These are phyloP conservation scores for Wickerhamomyces strasburgensis DNA, from an alignment of 805 yeast genomes.

Conservation along the genomic window DNA sequence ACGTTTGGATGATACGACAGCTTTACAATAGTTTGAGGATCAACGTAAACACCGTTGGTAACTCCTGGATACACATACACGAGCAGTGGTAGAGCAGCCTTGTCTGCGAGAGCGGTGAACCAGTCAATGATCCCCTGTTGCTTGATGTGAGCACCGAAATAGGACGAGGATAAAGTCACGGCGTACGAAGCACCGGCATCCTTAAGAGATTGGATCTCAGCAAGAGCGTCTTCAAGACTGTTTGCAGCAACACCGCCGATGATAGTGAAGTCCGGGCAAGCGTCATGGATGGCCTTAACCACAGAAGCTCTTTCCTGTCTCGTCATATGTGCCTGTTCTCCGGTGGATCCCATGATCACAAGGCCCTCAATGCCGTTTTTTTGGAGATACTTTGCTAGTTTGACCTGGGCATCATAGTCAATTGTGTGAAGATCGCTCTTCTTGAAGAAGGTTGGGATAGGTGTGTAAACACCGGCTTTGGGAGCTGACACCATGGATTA, in stretches of 20 bases:
- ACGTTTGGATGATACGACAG: constrained; percentile 36
- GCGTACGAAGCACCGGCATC: constrained; percentile 37
- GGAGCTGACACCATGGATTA: constrained; percentile 23
- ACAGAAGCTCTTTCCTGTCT: constrained; percentile 37
- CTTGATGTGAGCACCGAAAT: constrained; percentile 41
- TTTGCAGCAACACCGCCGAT: constrained; percentile 48
- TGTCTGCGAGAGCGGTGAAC: constrained; percentile 36
- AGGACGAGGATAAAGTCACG: constrained; percentile 40
- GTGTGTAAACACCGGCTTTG: constrained; percentile 44
- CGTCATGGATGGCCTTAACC: constrained; percentile 30
- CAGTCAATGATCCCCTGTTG: constrained; percentile 44
- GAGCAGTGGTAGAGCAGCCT: constrained; percentile 34
- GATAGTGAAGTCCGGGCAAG: constrained; percentile 36
- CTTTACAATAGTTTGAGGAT: constrained; percentile 31
- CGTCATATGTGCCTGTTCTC: constrained; percentile 49
- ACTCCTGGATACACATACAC: constrained; percentile 43
- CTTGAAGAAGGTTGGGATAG: constrained; percentile 51
- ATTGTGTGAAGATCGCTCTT: constrained; percentile 33
- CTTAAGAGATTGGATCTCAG: constrained; percentile 32
- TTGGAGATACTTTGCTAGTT: constrained; percentile 39
- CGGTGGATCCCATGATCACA: constrained; percentile 50
- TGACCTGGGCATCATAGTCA: constrained; percentile 40
- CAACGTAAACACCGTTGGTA: constrained; percentile 31
- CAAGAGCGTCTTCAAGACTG: constrained; percentile 39
- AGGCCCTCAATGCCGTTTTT: constrained; percentile 43